Percentiles rank a stretch among this genome's conserved stretches.
phyloP scores from a whole-genome alignment of 2,329 filamentous ascomycete genomes.

The Fusarium udum region DNA sequence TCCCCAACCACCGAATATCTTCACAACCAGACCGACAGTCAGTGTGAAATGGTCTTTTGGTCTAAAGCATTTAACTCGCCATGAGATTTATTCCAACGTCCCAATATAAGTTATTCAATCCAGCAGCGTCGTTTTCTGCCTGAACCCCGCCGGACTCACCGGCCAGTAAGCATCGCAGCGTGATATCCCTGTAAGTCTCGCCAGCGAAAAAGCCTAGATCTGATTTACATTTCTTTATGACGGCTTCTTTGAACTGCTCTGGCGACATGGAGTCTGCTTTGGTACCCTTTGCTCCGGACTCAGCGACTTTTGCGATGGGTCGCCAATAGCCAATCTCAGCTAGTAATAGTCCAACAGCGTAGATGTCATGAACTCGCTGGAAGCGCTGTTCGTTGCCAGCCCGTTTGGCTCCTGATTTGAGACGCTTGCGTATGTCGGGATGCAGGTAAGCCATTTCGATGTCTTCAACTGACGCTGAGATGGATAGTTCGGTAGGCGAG shows the following conservation, averaged over 20 bases:
- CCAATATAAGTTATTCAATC: constrained; percentile 8
- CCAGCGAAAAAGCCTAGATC: background rate
- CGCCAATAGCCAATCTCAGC: constrained; percentile 3
- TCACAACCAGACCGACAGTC: fast-evolving
- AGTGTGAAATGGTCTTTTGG: fast-evolving
- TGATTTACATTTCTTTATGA: background rate
- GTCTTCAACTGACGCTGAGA: background rate
- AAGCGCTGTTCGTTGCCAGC: background rate
- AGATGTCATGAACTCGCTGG: background rate
- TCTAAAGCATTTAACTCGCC: background rate
- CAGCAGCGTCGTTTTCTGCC: background rate
- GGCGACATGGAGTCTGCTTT: background rate
- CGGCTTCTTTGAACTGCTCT: background rate
- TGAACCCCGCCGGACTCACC: background rate
- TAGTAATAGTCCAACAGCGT: background rate
- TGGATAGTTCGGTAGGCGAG: background rate
- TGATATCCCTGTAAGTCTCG: constrained; percentile 1
- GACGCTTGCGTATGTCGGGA: background rate
- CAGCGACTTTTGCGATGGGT: background rate
- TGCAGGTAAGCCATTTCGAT: background rate
- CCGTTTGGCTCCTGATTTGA: background rate
- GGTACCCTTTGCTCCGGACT: background rate
- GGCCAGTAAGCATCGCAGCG: background rate
- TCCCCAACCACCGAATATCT: background rate
- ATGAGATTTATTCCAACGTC: constrained; percentile 4